Conservation (phyloP, 1,139 yeast genomes). For the Sugiyamaella castrensis region DNA sequence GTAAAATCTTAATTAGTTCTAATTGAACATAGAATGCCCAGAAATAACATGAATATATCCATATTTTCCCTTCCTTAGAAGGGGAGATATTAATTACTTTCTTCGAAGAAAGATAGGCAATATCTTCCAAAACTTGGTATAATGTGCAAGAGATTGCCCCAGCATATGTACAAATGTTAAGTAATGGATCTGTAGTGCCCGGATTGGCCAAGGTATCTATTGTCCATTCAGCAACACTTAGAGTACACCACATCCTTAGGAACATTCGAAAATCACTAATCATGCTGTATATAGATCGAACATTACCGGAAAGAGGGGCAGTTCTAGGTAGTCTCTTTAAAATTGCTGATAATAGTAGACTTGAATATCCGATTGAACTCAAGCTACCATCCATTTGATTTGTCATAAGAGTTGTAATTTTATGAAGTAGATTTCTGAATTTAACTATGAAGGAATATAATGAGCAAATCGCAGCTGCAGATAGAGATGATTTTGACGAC, state of each 20-base stretch:
- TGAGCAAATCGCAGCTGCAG: slow-evolving; percentile 6
- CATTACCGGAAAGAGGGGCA: slow-evolving; percentile 10
- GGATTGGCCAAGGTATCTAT: slow-evolving; percentile 27
- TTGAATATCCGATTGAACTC: slow-evolving; percentile 31
- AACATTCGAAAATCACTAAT: slow-evolving; percentile 42
- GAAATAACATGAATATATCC: slow-evolving; percentile 40
- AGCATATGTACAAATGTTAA: slow-evolving; percentile 33
- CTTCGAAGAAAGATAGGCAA: slow-evolving; percentile 42
- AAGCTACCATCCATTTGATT: slow-evolving; percentile 26
- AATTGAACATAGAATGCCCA: slow-evolving; percentile 45
- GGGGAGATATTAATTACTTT: slow-evolving; percentile 35
- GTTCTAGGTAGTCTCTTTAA: slow-evolving; percentile 15
- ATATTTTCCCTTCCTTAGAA: slow-evolving; percentile 32
- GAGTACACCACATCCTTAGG: slow-evolving; percentile 39
- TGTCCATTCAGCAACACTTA: slow-evolving; percentile 40
- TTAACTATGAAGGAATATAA: slow-evolving; percentile 2
- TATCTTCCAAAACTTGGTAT: slow-evolving; percentile 43
- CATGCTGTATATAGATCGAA: slow-evolving; percentile 29
- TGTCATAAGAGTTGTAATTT: slow-evolving; percentile 10
- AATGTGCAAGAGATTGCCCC: slow-evolving; percentile 39
- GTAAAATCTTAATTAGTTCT: slow-evolving; percentile 31
- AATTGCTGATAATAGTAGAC: slow-evolving; percentile 30
- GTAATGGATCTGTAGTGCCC: slow-evolving; percentile 24
- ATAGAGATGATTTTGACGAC: slow-evolving; percentile 3
- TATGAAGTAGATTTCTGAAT: slow-evolving; percentile 1